Evolutionary conservation across 371 early-diverging fungal genomes (phyloP), one percentile per base, ranked within the genome.

Genomic region (Lichtheimia ramosa): DNA sequence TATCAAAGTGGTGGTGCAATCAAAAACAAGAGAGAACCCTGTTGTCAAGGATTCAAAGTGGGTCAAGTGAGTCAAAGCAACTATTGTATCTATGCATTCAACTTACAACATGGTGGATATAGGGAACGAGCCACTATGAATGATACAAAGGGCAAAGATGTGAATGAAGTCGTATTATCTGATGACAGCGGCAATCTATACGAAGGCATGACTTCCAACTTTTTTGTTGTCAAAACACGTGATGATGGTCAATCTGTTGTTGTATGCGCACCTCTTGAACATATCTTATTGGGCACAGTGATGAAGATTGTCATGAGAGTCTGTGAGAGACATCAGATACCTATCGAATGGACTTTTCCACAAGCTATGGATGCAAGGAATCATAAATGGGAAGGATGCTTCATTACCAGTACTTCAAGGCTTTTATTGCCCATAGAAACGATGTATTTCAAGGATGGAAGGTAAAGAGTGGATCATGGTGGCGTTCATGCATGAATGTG

Each of bases 161-260:
- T 81, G 14, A 83, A 85, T 55, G 87, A 88, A 59, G 77, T 84
- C 1, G 56, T 88, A 0, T 56, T 88, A 57, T 62, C 71, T 20
- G 84, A 88, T 53, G 61, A 75, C 13, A 16, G 57, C 8, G 75
- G 75, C 0, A 69, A 76, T 16, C 21, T 89, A 3, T 86, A 84
- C 55, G 88, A 89, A 59, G 89, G 89, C 8, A 74, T 87, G 56
- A 73, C 84, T 2, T 86, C 86, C 53, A 89, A 89, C 54, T 84
- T 89, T 56, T 83, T 82, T 60, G 82, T 73, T 0, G 72, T 85
- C 21, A 53, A 25, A 3, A 52, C 56, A 2, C 34, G 42, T 7
- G 51, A 62, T 6, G 61, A 66, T 25, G 69, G 67, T 5, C 58
- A 63, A 18, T 68, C 69, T 0, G 70, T 73, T 2, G 42, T 86